phyloP scores from a whole-genome alignment of 78 protist species.

The Goniomonas avonlea region DNA sequence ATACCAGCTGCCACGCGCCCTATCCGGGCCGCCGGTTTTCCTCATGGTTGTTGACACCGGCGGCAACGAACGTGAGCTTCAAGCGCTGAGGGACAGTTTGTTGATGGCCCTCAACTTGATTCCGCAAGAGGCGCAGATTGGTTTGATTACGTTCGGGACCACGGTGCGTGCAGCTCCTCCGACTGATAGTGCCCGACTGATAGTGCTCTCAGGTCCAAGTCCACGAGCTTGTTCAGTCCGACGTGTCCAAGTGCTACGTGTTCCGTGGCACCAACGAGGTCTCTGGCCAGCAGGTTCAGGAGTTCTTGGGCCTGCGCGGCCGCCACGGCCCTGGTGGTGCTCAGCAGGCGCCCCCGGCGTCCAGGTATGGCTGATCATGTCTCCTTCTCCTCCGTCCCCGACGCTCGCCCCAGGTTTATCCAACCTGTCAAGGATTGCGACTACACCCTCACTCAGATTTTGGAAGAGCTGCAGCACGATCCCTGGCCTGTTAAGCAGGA shows the following conservation, averaged over 20 bases:
- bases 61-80: conserved; percentile 71
- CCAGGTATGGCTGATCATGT: neutral
- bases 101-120: conserved; percentile 67
- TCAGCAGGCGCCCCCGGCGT: neutral
- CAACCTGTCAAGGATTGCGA: conserved; percentile 79
- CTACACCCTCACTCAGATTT: conserved; percentile 58
- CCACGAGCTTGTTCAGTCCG: neutral
- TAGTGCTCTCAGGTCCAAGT: conserved; percentile 26
- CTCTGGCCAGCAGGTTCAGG: conserved; percentile 38
- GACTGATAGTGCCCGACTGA: no score
- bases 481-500: conserved; percentile 80
- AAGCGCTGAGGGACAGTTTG: conserved; percentile 72
- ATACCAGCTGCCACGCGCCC: conserved; percentile 52
- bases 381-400: conserved; percentile 3
- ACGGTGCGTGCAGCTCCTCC: conserved; percentile 39
- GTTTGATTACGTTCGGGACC: conserved; percentile 90
- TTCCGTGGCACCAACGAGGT: conserved; percentile 74
- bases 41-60: conserved; percentile 83
- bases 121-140: conserved; percentile 80
- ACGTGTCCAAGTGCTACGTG: conserved; percentile 68
- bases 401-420: conserved; percentile 55
- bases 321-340: neutral
- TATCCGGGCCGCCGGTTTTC: conserved; percentile 64
- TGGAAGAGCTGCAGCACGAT: conserved; percentile 83
- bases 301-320: conserved; percentile 42